Evolutionary conservation across 768 basidiomycete genomes (phyloP).

Genomic region (Tulasnella sp.): DNA sequence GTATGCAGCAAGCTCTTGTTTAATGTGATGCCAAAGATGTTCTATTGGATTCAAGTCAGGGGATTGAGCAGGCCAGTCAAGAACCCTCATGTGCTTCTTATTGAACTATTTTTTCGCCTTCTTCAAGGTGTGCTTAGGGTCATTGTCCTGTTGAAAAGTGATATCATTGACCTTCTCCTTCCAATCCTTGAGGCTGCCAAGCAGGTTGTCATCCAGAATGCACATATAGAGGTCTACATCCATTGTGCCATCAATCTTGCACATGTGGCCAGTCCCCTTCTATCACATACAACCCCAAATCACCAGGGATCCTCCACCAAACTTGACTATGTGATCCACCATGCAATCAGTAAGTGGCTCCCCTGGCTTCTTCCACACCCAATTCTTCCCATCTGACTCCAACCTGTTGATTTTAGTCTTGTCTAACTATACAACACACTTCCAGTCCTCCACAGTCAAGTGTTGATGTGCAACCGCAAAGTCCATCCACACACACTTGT

Average conservation of each 20-base stretch:
- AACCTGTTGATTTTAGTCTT: slow-evolving; percentile 10
- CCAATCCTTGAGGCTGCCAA: slow-evolving; percentile 16
- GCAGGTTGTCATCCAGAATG: slow-evolving; percentile 12
- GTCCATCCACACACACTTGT: neutral
- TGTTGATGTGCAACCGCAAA: neutral
- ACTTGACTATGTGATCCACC: neutral
- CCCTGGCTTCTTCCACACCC: neutral
- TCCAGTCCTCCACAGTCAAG: slow-evolving; percentile 16
- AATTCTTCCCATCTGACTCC: slow-evolving; percentile 38
- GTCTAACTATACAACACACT: slow-evolving; percentile 6
- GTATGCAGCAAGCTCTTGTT: neutral
- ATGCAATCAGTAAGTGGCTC: neutral
- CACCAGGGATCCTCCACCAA: neutral
- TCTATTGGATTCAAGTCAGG: slow-evolving; percentile 13
- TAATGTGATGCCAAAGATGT: slow-evolving; percentile 5
- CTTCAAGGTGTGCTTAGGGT: slow-evolving; percentile 16
- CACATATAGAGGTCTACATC: neutral
- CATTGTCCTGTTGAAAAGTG: slow-evolving; percentile 22
- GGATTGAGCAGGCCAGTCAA: slow-evolving; percentile 2
- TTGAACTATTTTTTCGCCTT: slow-evolving; percentile 7
- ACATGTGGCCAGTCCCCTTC: neutral
- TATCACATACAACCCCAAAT: neutral
- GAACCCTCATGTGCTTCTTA: neutral
- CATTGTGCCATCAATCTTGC: neutral
- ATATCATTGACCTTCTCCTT: slow-evolving; percentile 7